These are phyloP conservation scores for Abrus precatorius DNA, from an alignment of 306 rosid species.

Conservation along the genomic window DNA sequence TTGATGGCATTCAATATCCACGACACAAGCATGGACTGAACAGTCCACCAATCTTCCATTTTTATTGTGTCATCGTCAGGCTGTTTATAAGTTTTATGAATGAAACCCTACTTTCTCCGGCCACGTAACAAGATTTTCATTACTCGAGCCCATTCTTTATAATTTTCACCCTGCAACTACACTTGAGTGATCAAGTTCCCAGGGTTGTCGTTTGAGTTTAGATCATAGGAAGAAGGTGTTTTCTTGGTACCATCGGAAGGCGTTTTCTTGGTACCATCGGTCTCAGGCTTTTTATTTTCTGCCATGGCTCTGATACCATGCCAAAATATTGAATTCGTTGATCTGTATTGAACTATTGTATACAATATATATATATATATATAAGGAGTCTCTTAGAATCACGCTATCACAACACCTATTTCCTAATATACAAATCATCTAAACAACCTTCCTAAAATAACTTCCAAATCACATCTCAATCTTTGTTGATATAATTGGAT, in stretches of 20 bases:
- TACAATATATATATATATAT: too few relatives aligned
- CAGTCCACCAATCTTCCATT: not conserved
- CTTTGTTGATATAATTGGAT: not conserved
- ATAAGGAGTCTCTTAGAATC: not conserved
- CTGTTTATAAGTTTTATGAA: too few relatives aligned
- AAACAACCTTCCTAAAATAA: not conserved
- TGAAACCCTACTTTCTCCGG: not conserved
- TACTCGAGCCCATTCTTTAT: not conserved
- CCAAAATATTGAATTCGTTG: too few relatives aligned
- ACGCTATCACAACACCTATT: not conserved
- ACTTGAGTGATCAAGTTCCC: too few relatives aligned
- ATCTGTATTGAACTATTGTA: too few relatives aligned
- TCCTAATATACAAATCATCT: not conserved
- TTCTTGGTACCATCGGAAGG: too few relatives aligned
- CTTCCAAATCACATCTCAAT: not conserved
- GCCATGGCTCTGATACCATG: too few relatives aligned
- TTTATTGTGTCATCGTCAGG: not conserved
- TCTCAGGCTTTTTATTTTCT: too few relatives aligned
- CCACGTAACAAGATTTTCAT: constrained; percentile 56
- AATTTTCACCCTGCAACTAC: too few relatives aligned
- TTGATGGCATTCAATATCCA: not conserved
- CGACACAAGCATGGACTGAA: not conserved
- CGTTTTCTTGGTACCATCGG: too few relatives aligned
- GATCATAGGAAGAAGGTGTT: too few relatives aligned
- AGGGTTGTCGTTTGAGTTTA: too few relatives aligned